Percentiles rank a stretch among this genome's conserved stretches.
phyloP scores from a whole-genome alignment of 1,139 yeast species.

The Nadsonia starkeyi-henricii region DNA sequence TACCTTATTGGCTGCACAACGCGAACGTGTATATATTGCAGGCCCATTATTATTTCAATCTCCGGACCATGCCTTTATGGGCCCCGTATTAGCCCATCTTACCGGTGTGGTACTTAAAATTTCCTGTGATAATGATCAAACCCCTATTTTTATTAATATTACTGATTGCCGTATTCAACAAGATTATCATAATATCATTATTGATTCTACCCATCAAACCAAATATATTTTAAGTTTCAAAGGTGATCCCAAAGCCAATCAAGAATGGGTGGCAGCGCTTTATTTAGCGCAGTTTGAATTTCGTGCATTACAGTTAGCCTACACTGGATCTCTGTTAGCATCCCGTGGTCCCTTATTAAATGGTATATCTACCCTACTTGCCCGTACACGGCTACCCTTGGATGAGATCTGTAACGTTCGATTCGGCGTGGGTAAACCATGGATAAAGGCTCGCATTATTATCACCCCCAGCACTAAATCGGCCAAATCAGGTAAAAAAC shows the following conservation, averaged over 20 bases:
- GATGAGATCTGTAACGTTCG: conserved; percentile 93
- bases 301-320: conserved; percentile 77
- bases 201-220: too few species aligned
- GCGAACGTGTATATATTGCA: conserved; percentile 34
- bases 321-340: conserved; percentile 83
- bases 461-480: conserved; percentile 43
- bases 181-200: too few species aligned
- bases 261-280: conserved; percentile 75
- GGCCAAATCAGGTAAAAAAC: conserved; percentile 22
- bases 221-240: too few species aligned
- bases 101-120: too few species aligned
- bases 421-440: conserved; percentile 91
- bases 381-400: conserved; percentile 72
- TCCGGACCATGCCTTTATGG: too few species aligned
- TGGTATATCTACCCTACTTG: conserved; percentile 71
- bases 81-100: too few species aligned
- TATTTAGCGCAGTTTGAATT: conserved; percentile 70
- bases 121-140: too few species aligned
- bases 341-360: conserved; percentile 78
- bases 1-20: conserved; percentile 39
- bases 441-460: conserved; percentile 92
- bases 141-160: too few species aligned
- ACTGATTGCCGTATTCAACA: too few species aligned
- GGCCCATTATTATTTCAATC: conserved; percentile 29
- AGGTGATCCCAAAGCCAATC: too few species aligned